These are phyloP conservation scores for Termitomyces titanicus DNA, from an alignment of 768 basidiomycete species.

Conservation along the genomic window DNA sequence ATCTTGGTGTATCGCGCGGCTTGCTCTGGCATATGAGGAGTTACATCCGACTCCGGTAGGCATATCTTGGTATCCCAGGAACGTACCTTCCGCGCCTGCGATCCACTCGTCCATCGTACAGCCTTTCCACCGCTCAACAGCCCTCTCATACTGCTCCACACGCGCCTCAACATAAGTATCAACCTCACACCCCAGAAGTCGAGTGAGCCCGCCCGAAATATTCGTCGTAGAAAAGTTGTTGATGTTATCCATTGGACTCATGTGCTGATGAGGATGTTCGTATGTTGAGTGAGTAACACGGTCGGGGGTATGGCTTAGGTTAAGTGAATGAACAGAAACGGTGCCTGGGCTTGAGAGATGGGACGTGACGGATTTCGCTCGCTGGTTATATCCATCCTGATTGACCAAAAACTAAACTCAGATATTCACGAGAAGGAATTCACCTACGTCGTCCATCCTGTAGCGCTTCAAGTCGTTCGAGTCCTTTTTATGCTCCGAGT, in stretches of 20 bases:
- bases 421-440: background rate
- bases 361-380: conserved; percentile 1
- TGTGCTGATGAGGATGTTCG: conserved; percentile 4
- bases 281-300: background rate
- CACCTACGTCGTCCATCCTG: conserved; percentile 8
- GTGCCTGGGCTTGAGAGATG: conserved; percentile 5
- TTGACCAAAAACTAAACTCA: background rate
- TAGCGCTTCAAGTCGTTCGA: conserved; percentile 5
- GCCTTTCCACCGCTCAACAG: conserved; percentile 43
- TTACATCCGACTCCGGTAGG: background rate
- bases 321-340: conserved; percentile 2
- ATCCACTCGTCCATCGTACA: conserved; percentile 53
- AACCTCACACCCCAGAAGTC: conserved; percentile 39
- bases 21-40: conserved; percentile 33
- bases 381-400: conserved; percentile 10
- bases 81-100: conserved; percentile 47
- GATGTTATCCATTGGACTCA: conserved; percentile 2
- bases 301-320: conserved; percentile 5
- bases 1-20: conserved; percentile 37
- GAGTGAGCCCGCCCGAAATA: conserved; percentile 25
- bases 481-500: conserved; percentile 2
- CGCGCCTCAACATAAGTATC: conserved; percentile 38
- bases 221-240: background rate
- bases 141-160: conserved; percentile 40
- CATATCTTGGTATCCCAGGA: background rate